Conservation (phyloP, 176 grass and related monocot species). For the Oryza officinalis region DNA sequence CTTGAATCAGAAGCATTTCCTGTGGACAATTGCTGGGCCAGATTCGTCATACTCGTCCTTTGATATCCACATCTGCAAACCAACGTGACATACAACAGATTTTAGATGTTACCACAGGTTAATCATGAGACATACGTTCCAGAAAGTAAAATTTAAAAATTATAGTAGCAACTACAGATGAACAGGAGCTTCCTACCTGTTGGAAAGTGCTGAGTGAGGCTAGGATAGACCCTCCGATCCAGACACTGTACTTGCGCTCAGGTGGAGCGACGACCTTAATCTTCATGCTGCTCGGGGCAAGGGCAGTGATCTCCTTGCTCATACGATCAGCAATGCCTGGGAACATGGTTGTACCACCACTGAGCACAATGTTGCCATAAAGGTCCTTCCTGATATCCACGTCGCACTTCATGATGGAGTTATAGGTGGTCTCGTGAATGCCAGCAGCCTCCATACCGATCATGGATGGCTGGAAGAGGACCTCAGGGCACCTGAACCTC, state of each 20-base stretch:
- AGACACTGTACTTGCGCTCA: conserved; percentile 79
- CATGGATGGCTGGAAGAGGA: conserved; percentile 84
- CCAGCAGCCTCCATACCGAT: conserved; percentile 77
- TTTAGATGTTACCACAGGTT: conserved; percentile 4
- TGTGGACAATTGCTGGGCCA: conserved; percentile 72
- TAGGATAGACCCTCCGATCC: conserved; percentile 76
- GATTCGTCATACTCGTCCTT: conserved; percentile 76
- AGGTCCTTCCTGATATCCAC: conserved; percentile 85
- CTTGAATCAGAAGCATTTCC: conserved; percentile 63
- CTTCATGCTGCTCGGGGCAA: conserved; percentile 75
- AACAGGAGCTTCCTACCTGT: conserved; percentile 40
- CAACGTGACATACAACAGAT: background rate
- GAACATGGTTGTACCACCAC: conserved; percentile 87
- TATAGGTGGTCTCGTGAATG: conserved; percentile 84
- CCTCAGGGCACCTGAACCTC: conserved; percentile 86
- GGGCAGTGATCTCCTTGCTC: conserved; percentile 82
- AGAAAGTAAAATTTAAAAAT: background rate
- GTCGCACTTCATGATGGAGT: conserved; percentile 93
- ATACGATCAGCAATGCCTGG: conserved; percentile 78
- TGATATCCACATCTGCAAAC: conserved; percentile 72
- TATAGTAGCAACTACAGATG: background rate
- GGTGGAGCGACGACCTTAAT: conserved; percentile 70
- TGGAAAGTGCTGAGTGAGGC: conserved; percentile 84
- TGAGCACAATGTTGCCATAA: conserved; percentile 80
- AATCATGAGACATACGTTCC: background rate